These are phyloP conservation scores for Oryza glaberrima DNA, from an alignment of 176 grass and related monocot species.

Conservation along the genomic window DNA sequence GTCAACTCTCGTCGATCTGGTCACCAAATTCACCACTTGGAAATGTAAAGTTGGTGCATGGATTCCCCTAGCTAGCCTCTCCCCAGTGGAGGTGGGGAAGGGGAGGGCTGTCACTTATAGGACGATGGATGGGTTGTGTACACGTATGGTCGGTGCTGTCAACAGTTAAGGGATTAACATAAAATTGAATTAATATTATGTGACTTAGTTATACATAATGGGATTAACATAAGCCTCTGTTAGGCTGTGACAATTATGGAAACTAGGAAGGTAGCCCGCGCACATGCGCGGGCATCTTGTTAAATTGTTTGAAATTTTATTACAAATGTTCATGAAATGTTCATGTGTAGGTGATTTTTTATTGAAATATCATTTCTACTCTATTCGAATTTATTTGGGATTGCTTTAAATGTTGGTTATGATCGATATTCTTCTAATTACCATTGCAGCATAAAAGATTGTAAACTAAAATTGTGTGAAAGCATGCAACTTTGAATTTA, in stretches of 20 bases:
- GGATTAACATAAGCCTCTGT: not conserved
- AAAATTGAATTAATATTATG: not conserved
- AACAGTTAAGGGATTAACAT: not conserved
- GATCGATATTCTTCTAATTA: too few relatives aligned
- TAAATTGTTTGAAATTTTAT: too few relatives aligned
- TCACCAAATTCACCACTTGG: constrained; percentile 36
- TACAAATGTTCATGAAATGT: too few relatives aligned
- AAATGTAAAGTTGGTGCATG: constrained; percentile 41
- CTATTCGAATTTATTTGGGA: too few relatives aligned
- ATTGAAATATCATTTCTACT: too few relatives aligned
- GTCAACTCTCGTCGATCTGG: constrained; percentile 12
- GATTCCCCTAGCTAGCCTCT: constrained; percentile 3
- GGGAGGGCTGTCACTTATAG: constrained; percentile 48
- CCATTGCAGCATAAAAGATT: too few relatives aligned
- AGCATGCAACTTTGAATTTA: too few relatives aligned
- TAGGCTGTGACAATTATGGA: not conserved
- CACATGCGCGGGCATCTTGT: too few relatives aligned
- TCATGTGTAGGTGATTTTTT: too few relatives aligned
- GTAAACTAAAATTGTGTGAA: too few relatives aligned
- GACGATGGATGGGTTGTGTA: constrained; percentile 16
- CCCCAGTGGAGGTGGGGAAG: constrained; percentile 38
- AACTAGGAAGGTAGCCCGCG: not conserved
- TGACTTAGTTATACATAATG: too few relatives aligned
- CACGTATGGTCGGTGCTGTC: not conserved
- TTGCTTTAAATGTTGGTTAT: too few relatives aligned